Base-by-base conservation (phyloP, 805 yeast species). In the Candida broadrunensis region DNA sequence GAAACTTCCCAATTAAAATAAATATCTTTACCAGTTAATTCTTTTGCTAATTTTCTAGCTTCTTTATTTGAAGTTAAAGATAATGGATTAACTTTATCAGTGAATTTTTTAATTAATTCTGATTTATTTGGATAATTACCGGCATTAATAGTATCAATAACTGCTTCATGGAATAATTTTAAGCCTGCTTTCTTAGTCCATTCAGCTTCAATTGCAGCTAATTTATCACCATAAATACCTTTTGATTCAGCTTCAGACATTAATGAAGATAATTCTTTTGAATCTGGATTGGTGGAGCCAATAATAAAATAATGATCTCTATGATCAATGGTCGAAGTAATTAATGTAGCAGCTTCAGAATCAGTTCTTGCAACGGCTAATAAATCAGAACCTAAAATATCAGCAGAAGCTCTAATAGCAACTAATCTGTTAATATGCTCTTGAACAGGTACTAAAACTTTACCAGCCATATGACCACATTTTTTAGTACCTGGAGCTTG, bases 391-490 rank as follows among this genome's bases (percentile, higher is more conserved):
- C 95, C 93, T 70, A 88, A 81, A 47, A 90, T 85, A 69, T 91
- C 98, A 36, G 97, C 97, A 57, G 95, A 81, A 47, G 96, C 88
- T 68, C 98, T 84, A 57, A 91, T 87, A 37, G 97, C 95, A 50
- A 88, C 83, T 63, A 91, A 76, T 65, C 98, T 81, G 73, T 88
- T 89, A 68, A 91, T 87, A 70, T 91, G 98, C 73, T 91, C 98
- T 70, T 89, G 97, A 45, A 89, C 93, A 48, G 98, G 98, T 48
- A 91, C 97, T 53, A 91, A 80, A 39, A 93, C 97, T 69, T 93
- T 88, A 56, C 98, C 98, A 51, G 96, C 97, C 98, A 91, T 91
- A 70, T 91, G 98, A 46, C 98, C 98, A 73, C 98, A 91, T 73
- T 91, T 91, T 70, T 91, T 91, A 56, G 97, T 91, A 56, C 97